These are phyloP conservation scores for Ilex paraguariensis DNA, from an alignment of 305 asterid species.

Conservation along the genomic window DNA sequence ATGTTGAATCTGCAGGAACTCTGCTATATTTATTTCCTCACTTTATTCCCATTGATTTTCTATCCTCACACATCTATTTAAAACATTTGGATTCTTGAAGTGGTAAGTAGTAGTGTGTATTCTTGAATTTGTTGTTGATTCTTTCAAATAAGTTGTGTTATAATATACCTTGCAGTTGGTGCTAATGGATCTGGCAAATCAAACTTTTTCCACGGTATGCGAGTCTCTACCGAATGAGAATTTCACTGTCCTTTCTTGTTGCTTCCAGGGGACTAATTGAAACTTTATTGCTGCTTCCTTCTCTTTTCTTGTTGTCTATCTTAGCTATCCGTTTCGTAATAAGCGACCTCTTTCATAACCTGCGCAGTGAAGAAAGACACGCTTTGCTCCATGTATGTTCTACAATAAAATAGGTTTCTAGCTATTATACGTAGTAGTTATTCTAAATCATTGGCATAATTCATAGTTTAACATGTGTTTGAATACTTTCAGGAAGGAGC, in stretches of 20 bases:
- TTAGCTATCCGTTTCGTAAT: slow-evolving; percentile 95
- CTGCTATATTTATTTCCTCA: not conserved
- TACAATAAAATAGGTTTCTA: slow-evolving; percentile 5
- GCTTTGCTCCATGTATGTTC: slow-evolving; percentile 88
- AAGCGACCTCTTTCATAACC: slow-evolving; percentile 85
- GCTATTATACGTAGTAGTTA: not conserved
- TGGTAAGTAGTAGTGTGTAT: too few species aligned
- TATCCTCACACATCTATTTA: too few species aligned
- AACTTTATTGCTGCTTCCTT: not conserved
- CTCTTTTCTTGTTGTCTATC: not conserved
- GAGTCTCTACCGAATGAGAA: not conserved
- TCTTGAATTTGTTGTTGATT: not conserved
- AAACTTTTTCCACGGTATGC: slow-evolving; percentile 89
- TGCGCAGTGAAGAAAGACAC: slow-evolving; percentile 92
- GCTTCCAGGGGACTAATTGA: not conserved
- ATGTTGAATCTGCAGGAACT: not conserved
- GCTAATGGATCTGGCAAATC: slow-evolving; percentile 99
- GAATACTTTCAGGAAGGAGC: slow-evolving; percentile 76
- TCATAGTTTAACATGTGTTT: not conserved
- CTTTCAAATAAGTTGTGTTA: not conserved
- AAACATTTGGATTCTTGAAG: too few species aligned
- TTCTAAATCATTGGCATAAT: not conserved
- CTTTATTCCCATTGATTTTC: too few species aligned
- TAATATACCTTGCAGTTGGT: slow-evolving; percentile 61
- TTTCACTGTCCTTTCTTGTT: not conserved